phyloP scores from a whole-genome alignment of 164 flowering plant genomes.

The Echeveria elegans region DNA sequence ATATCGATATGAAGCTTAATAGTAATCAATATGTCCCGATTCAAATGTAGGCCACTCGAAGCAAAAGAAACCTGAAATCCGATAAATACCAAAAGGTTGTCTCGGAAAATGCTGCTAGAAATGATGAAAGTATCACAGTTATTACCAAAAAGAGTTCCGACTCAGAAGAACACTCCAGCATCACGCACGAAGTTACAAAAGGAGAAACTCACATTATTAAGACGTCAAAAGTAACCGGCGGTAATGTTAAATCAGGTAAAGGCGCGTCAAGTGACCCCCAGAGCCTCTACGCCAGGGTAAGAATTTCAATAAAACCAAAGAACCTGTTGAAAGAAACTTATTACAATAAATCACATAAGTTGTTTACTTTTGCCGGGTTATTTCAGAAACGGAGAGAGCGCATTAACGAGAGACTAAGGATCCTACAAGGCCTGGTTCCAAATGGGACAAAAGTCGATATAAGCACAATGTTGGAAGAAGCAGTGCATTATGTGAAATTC shows the following conservation, averaged over 20 bases:
- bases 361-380: not conserved
- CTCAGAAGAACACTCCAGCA: not conserved
- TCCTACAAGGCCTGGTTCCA: not conserved
- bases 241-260: not conserved
- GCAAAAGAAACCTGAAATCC: not conserved
- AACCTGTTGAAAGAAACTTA: too few species aligned
- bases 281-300: conserved; percentile 1
- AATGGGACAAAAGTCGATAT: conserved; percentile 3
- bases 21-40: too few species aligned
- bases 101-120: not conserved
- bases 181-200: not conserved
- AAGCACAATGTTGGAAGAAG: conserved; percentile 1
- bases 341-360: not conserved
- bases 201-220: not conserved
- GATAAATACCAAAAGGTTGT: not conserved
- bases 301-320: not conserved
- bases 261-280: not conserved
- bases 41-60: not conserved
- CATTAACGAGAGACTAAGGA: conserved; percentile 1
- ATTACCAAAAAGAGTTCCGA: not conserved
- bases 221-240: too few species aligned
- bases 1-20: not conserved
- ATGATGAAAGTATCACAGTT: not conserved
- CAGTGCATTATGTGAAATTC: not conserved
- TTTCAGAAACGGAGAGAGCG: not conserved